Percentiles rank a stretch among this genome's conserved stretches.
Conservation (phyloP, 495 filamentous ascomycete species). For the Melanomma pulvis-pyrius region DNA sequence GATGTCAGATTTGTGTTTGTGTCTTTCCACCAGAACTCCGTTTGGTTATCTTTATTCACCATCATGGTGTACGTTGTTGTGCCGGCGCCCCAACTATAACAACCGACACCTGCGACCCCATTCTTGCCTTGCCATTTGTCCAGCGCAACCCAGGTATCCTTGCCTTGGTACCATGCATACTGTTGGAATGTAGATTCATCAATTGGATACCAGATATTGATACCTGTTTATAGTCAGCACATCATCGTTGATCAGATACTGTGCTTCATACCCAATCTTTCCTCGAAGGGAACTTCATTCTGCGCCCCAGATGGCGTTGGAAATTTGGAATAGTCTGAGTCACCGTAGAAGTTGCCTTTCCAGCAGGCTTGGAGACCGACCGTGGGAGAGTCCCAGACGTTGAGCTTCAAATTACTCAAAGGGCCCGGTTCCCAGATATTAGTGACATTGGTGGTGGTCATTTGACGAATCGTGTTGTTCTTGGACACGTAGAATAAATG, state of each 20-base stretch:
- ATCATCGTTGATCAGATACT: no score
- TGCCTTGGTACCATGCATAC: conserved; percentile 40
- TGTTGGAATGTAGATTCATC: conserved; percentile 44
- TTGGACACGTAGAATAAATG: conserved; percentile 45
- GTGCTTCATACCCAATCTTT: conserved; percentile 2
- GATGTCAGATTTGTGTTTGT: conserved; percentile 26
- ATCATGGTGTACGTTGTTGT: conserved; percentile 38
- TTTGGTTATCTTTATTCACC: conserved; percentile 25
- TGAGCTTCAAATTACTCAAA: conserved; percentile 39
- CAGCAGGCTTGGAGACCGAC: conserved; percentile 48
- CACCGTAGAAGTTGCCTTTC: conserved; percentile 47
- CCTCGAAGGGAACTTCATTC: conserved; percentile 5
- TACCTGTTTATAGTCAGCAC: no score
- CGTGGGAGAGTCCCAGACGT: conserved; percentile 35
- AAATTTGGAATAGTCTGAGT: conserved; percentile 32
- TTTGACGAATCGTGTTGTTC: conserved; percentile 39
- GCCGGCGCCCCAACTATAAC: conserved; percentile 37
- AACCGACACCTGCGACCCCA: conserved; percentile 45
- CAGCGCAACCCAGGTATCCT: conserved; percentile 34
- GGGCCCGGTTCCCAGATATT: conserved; percentile 41
- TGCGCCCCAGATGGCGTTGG: not conserved
- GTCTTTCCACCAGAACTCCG: conserved; percentile 39
- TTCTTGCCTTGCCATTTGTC: conserved; percentile 39
- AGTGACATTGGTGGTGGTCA: conserved; percentile 39
- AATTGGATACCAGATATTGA: conserved; percentile 44